Base-by-base conservation (phyloP, 257 asterid species). In the Rehmannia glutinosa region DNA sequence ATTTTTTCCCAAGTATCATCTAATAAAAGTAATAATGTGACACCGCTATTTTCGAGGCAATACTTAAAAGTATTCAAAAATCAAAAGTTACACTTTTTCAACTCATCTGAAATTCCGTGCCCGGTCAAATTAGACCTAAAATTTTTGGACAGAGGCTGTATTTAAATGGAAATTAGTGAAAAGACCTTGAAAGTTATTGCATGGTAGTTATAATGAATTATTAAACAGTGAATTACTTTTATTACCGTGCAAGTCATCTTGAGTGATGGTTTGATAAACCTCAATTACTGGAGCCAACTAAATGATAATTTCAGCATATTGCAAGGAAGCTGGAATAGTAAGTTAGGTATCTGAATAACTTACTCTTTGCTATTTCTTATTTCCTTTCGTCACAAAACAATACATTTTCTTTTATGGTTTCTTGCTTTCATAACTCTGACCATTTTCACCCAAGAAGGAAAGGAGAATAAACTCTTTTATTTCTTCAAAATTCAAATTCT, bases 121-220 rank as follows among this genome's bases (percentile, higher is more conserved):
- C 19, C 12, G n/a, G 36, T 12, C n/a, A n/a, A n/a, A n/a, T n/a
- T n/a, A n/a, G n/a, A n/a, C n/a, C n/a, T n/a, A n/a, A n/a, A n/a
- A n/a, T n/a, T n/a, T n/a, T n/a, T n/a, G n/a, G 10, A 38, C 20
- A 27, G 17, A 21, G 36, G 24, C 20, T 38, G 55, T 54, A 45
- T 10, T 32, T 20, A 32, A 32, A 16, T 27, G 27, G 52, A 58
- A 58, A 49, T 21, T 59, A 47, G 33, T 24, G 41, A 24, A 30
- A 56, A n/a, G 50, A 1, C 47, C 24, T 59, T 58, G 17, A 15
- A 52, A n/a, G 67, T 69, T 28, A 12, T 47, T 28, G 13, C 19
- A 58, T 61, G n/a, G 50, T 49, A 36, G 46, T 55, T 68, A 9
- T 23, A 12, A 47, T 49, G 57, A 71, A 19, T 41, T 62, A 27